A percentile compares a stretch with the other conserved stretches of the same genome.
These are phyloP conservation scores for Noccaea bulbosa DNA, from an alignment of 345 rosid genomes.

Conservation along the genomic window DNA sequence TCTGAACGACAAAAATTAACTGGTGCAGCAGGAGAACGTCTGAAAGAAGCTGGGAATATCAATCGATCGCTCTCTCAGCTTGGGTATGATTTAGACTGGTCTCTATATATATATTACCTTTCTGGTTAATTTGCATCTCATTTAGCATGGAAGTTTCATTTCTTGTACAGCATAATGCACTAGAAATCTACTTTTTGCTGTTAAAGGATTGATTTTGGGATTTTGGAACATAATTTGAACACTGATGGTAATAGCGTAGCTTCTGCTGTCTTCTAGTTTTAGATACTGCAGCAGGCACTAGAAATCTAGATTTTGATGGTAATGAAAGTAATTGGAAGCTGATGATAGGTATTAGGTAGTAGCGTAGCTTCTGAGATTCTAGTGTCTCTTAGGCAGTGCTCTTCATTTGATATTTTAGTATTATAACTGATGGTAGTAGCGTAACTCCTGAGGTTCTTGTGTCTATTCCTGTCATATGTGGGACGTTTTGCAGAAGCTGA, in stretches of 20 bases:
- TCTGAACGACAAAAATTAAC: conserved; percentile 88
- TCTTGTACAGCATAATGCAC: neutral
- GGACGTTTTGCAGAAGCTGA: neutral
- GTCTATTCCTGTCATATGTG: neutral
- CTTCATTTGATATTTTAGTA: neutral
- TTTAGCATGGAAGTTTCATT: neutral
- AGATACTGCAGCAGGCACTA: conserved; percentile 7
- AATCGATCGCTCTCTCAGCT: conserved; percentile 93
- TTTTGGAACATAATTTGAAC: neutral
- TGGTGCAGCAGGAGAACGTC: conserved; percentile 87
- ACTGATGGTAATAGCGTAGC: neutral
- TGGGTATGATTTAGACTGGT: conserved; percentile 55
- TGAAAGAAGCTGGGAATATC: conserved; percentile 92
- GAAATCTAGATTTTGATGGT: neutral
- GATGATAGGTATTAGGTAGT: neutral
- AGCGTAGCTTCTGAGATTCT: neutral
- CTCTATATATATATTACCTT: neutral
- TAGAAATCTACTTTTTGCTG: neutral
- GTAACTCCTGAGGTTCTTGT: too few species aligned
- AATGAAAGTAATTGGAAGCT: neutral
- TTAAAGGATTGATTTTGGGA: neutral
- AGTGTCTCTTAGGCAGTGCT: neutral
- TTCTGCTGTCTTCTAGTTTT: conserved; percentile 8
- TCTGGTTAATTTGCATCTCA: neutral
- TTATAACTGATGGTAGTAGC: neutral